phyloP scores from a whole-genome alignment of 192 early-diverging fungal species.

The Backusella sp. region DNA sequence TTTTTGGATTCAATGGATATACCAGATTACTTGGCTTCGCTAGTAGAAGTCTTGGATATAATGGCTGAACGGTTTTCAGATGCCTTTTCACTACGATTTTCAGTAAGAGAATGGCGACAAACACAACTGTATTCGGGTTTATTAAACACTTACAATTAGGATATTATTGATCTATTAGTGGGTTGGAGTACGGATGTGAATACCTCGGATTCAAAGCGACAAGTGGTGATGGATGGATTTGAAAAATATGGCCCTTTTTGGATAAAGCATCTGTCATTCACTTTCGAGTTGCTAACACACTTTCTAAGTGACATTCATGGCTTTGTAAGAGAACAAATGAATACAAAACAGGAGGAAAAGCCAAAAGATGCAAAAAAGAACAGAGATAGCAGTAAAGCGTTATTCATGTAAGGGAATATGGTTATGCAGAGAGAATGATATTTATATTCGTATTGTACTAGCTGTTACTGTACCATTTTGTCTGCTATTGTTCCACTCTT shows the following conservation, averaged over 20 bases:
- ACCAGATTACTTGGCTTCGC: constrained; percentile 19
- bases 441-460: constrained; percentile 9
- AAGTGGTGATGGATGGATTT: constrained; percentile 38
- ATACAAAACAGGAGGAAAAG: background rate
- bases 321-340: background rate
- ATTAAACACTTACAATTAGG: constrained; percentile 21
- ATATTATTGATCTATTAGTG: constrained; percentile 64
- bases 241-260: constrained; percentile 45
- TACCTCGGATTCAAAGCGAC: constrained; percentile 36
- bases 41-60: constrained; percentile 1
- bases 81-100: constrained; percentile 16
- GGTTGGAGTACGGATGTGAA: constrained; percentile 68
- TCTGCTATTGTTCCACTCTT: constrained; percentile 17
- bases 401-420: constrained; percentile 19
- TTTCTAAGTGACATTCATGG: constrained; percentile 50
- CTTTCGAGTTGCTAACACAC: constrained; percentile 50
- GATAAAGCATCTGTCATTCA: constrained; percentile 44
- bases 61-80: constrained; percentile 8
- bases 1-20: constrained; percentile 28
- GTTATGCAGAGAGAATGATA: background rate
- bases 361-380: constrained; percentile 2
- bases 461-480: constrained; percentile 35
- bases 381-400: constrained; percentile 2
- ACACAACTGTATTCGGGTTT: background rate
- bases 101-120: background rate